Base-by-base conservation (phyloP, 2,329 filamentous ascomycete genomes). In the Hymenoscyphus fraxineus region DNA sequence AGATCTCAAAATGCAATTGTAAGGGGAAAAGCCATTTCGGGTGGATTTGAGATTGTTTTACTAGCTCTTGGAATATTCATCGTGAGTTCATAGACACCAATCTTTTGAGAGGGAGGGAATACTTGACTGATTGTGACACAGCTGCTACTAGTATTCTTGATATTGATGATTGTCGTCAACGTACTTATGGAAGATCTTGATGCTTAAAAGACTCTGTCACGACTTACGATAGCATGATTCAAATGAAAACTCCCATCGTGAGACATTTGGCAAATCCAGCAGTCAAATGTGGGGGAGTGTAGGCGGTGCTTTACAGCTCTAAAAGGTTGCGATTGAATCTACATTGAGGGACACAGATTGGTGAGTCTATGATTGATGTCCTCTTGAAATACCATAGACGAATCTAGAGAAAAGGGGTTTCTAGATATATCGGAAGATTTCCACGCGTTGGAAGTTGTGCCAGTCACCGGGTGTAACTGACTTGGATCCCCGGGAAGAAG, bases 1-100 rank as follows among this genome's bases (percentile, higher is more conserved):
- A 80, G 82, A 64, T 81, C 86, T 68, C 87, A 89, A 73, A 79
- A 79, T 71, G 84, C 83, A 0, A 82, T 89, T 65, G 76, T 84
- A 3, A 73, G 81, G 64, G 86, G 86, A 0, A 87, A 82, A 71
- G 79, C 85, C 0, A 75, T 82, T 71, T 79, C 80, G 1, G 85
- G 85, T 6, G 86, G 86, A 0, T 87, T 84, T 81, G 86, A 88
- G 71, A 71, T 88, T 6, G 77, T 79, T 61, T 68, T 76, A 0
- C 78, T 87, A 13, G 82, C 81, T 65, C 66, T 74, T 2, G 73
- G 81, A 35, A 74, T 80, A 39, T 74, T 81, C 38, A 41, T 81
- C 65, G 85, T 88, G 69, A 79, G 84, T 77, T 10, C 38, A 54
- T 15, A 27, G 15, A 35, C 13, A 32, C 31, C 12, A 19, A 35